Evolutionary conservation across 2,329 filamentous ascomycete genomes (phyloP), one percentile per base, ranked within the genome.

Genomic region (Pestalotiopsis sp.): DNA sequence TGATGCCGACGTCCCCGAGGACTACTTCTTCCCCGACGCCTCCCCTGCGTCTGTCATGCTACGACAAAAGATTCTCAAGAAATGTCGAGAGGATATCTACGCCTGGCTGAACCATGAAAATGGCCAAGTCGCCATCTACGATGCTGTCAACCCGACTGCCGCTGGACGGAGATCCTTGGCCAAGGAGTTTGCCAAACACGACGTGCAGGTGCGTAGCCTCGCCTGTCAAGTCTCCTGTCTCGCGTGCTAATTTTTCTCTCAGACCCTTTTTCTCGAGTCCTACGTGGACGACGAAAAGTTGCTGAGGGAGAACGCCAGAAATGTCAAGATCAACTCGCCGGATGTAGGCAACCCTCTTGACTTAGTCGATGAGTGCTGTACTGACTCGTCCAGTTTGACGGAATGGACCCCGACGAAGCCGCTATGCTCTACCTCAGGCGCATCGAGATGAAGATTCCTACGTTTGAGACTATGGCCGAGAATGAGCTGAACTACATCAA

Each of bases 1-100:
- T 56, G 93, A 91, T 14, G 91, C 91, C 67, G 89, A 94, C 67
- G 92, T 99, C 17, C 97, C 96, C 1, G 93, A 97, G 71, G 96
- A 99, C 78, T 99, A 99, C 80, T 99, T 99, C 83, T 97, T 95
- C 78, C 92, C 97, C 30, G 94, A 98, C 77, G 95, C 97, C 35
- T 96, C 94, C 30, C 93, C 95, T 3, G 89, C 92, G 13, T 97
- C 96, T 1, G 92, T 98, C n/a, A 89, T 98, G 72, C 84, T 99
- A 63, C 90, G 96, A 40, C 96, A 98, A 79, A 98, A 98, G 83
- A 99, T 99, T 65, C 85, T 99, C 22, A 97, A 98, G 82, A 97
- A 97, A 78, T 99, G 96, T 74, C 90, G 96, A 68, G 94, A 98
- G 77, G 96, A 99, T 76, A 98, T 99, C 67, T 97, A 98, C 76